Conservation (phyloP, 495 filamentous ascomycete species). For the Pyronema domesticum region DNA sequence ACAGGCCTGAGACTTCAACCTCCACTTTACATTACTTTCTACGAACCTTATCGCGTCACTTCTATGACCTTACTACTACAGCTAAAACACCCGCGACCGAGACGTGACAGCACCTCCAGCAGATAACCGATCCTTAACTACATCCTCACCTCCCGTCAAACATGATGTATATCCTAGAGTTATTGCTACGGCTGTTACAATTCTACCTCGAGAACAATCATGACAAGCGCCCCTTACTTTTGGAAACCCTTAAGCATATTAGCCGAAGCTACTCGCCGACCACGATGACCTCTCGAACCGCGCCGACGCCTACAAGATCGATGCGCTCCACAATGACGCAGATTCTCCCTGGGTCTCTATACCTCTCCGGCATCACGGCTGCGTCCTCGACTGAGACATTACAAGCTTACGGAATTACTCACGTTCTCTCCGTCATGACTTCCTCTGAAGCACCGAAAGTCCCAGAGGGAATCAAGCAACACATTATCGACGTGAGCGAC, state of each 20-base stretch:
- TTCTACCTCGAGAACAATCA: not conserved
- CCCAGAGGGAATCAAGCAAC: not conserved
- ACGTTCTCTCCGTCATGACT: not conserved
- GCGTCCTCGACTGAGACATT: not conserved
- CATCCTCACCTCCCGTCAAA: too few relatives aligned
- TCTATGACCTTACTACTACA: too few relatives aligned
- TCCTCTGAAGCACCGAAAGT: not conserved
- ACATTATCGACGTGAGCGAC: not conserved
- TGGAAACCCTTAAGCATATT: not conserved
- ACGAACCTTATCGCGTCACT: too few relatives aligned
- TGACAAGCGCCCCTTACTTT: not conserved
- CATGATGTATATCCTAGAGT: not conserved
- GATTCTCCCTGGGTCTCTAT: not conserved
- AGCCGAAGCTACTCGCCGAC: not conserved
- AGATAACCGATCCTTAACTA: too few relatives aligned
- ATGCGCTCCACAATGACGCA: not conserved
- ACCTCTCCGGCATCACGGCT: slow-evolving; percentile 1
- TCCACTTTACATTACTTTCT: too few relatives aligned
- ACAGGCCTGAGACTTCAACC: too few relatives aligned
- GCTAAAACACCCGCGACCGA: too few relatives aligned
- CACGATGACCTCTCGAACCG: not conserved
- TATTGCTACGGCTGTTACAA: not conserved
- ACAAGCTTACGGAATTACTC: not conserved
- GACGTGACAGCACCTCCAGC: too few relatives aligned
- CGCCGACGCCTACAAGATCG: not conserved